Conservation (phyloP, 2,329 filamentous ascomycete species). For the Fusarium sp. region DNA sequence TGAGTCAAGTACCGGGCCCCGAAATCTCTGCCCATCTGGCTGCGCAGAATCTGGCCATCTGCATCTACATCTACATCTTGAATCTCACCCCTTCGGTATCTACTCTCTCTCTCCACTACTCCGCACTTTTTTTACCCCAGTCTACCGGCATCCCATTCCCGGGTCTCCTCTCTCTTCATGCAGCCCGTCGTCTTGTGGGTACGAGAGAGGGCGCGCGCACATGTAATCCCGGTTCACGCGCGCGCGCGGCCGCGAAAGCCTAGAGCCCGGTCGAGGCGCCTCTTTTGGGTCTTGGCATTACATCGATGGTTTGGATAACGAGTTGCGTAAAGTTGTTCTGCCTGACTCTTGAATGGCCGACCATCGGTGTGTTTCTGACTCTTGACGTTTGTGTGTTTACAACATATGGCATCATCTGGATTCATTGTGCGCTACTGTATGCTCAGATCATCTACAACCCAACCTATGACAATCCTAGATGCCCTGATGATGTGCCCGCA, state of each 20-base stretch:
- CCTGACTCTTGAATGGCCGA: constrained; percentile 25
- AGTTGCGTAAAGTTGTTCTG: constrained; percentile 18
- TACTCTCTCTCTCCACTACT: constrained; percentile 37
- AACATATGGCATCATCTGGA: constrained; percentile 18
- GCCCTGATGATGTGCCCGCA: constrained; percentile 27
- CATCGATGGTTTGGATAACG: neutral
- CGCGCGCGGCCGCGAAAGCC: constrained; percentile 1
- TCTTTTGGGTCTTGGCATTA: constrained; percentile 27
- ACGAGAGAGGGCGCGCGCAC: constrained; percentile 2
- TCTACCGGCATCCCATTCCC: constrained; percentile 6
- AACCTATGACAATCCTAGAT: constrained; percentile 24
- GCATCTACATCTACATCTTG: constrained; percentile 10
- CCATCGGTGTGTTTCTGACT: constrained; percentile 3
- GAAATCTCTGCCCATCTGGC: constrained; percentile 18
- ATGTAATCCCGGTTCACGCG: constrained; percentile 9
- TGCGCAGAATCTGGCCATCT: constrained; percentile 19
- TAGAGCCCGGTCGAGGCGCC: neutral
- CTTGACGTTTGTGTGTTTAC: neutral
- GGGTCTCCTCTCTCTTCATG: constrained; percentile 2
- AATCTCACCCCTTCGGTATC: constrained; percentile 27
- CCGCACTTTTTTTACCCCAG: constrained; percentile 39
- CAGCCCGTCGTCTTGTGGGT: constrained; percentile 1
- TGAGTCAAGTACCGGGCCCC: constrained; percentile 33
- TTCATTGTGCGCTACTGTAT: constrained; percentile 3
- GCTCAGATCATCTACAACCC: neutral